Evolutionary conservation across 495 filamentous ascomycete species (phyloP).

Genomic region (Aspergillus saccharolyticus): DNA sequence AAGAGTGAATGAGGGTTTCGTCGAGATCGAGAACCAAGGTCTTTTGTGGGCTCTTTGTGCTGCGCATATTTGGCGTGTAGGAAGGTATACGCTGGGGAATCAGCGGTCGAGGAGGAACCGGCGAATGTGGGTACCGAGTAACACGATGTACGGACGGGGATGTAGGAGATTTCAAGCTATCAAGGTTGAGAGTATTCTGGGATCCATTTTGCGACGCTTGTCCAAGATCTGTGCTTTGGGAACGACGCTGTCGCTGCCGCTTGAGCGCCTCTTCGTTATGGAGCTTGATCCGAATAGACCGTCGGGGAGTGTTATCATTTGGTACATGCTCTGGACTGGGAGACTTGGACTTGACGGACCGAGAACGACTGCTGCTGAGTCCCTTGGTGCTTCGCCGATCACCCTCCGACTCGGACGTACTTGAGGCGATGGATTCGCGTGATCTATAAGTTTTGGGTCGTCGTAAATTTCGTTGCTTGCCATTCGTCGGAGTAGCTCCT

Average conservation of each 20-base stretch:
- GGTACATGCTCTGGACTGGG: slow-evolving; percentile 29
- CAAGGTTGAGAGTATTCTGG: slow-evolving; percentile 31
- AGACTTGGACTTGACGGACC: slow-evolving; percentile 52
- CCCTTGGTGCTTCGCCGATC: slow-evolving; percentile 28
- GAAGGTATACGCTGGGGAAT: slow-evolving; percentile 82
- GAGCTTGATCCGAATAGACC: slow-evolving; percentile 87
- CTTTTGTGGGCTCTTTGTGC: slow-evolving; percentile 59
- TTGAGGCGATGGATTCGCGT: slow-evolving; percentile 38
- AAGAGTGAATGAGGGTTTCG: slow-evolving; percentile 94
- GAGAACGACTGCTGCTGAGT: slow-evolving; percentile 23
- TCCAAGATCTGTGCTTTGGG: slow-evolving; percentile 31
- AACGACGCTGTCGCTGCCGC: slow-evolving; percentile 49
- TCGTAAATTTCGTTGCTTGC: slow-evolving; percentile 33
- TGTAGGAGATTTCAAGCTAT: slow-evolving; percentile 77
- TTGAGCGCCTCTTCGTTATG: slow-evolving; percentile 67
- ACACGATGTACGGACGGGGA: slow-evolving; percentile 66
- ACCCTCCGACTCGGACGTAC: slow-evolving; percentile 47
- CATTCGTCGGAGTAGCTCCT: slow-evolving; percentile 23
- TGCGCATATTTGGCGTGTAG: slow-evolving; percentile 54
- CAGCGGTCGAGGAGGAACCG: slow-evolving; percentile 81
- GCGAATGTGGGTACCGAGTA: slow-evolving; percentile 84
- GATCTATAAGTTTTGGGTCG: slow-evolving; percentile 33
- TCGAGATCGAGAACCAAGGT: slow-evolving; percentile 94
- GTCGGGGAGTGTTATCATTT: slow-evolving; percentile 63
- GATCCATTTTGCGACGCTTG: slow-evolving; percentile 29